These are phyloP conservation scores for Cutaneotrichosporon sp. DNA, from an alignment of 1,284 basidiomycete species.

Conservation along the genomic window DNA sequence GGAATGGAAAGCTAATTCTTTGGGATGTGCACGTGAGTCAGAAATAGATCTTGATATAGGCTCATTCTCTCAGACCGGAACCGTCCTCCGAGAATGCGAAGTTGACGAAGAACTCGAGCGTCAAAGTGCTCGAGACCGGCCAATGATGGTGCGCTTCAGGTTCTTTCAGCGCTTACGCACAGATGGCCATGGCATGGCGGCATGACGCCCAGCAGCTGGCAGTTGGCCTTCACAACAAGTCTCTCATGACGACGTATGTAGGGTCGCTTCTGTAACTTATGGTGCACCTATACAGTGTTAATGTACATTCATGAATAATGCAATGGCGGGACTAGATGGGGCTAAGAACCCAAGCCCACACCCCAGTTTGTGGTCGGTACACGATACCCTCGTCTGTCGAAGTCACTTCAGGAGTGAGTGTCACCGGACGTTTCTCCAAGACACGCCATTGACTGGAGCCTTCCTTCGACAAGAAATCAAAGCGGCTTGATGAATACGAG, in stretches of 20 bases:
- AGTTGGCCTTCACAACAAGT: conserved; percentile 37
- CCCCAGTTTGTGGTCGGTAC: conserved; percentile 11
- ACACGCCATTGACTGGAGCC: conserved; percentile 5
- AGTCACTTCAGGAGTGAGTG: background rate
- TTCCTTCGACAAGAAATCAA: conserved; percentile 17
- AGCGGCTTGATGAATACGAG: conserved; percentile 35
- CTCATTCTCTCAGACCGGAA: conserved; percentile 23
- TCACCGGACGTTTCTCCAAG: background rate
- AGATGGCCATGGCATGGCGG: conserved; percentile 38
- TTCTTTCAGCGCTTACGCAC: background rate
- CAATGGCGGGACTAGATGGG: background rate
- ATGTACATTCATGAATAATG: background rate
- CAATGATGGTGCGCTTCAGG: conserved; percentile 34
- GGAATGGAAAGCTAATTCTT: conserved; percentile 34
- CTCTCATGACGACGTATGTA: conserved; percentile 30
- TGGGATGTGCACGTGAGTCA: conserved; percentile 40
- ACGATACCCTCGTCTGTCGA: conserved; percentile 1
- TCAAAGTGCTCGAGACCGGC: conserved; percentile 25
- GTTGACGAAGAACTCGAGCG: conserved; percentile 30
- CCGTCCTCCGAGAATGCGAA: conserved; percentile 25
- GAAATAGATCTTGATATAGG: background rate
- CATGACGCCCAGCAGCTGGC: conserved; percentile 39
- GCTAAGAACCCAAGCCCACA: conserved; percentile 14
- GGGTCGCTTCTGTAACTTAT: conserved; percentile 19
- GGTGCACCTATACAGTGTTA: too few relatives aligned